phyloP scores from a whole-genome alignment of 192 early-diverging fungal genomes.

The Podila epicladia region DNA sequence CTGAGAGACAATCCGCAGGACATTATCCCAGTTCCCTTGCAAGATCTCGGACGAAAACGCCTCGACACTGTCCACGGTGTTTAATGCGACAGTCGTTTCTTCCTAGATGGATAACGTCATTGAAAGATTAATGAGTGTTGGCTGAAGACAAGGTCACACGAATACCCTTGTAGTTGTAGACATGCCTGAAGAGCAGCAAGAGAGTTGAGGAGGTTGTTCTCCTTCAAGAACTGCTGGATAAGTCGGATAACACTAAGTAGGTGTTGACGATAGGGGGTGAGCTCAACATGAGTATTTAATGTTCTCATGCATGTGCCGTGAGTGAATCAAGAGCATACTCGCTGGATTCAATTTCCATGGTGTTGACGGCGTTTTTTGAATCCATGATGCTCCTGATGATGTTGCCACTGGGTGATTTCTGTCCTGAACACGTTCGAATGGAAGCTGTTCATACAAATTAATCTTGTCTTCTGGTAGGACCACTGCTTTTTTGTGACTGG shows the following conservation, averaged over 20 bases:
- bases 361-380: slow-evolving; percentile 21
- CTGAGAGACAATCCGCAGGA: slow-evolving; percentile 76
- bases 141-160: too few relatives aligned
- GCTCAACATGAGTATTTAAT: not conserved
- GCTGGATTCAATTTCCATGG: slow-evolving; percentile 68
- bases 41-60: slow-evolving; percentile 78
- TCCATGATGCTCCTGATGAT: not conserved
- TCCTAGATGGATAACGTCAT: slow-evolving; percentile 55
- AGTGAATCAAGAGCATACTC: slow-evolving; percentile 54
- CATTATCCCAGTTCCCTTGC: slow-evolving; percentile 88
- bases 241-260: slow-evolving; percentile 82
- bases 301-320: too few relatives aligned
- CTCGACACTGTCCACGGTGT: slow-evolving; percentile 87
- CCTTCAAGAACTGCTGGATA: slow-evolving; percentile 93
- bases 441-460: too few relatives aligned
- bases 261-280: not conserved
- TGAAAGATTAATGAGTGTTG: too few relatives aligned
- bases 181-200: slow-evolving; percentile 78
- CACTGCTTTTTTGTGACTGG: too few relatives aligned
- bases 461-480: too few relatives aligned
- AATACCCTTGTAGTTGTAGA: too few relatives aligned
- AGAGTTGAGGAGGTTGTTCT: slow-evolving; percentile 86
- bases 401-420: not conserved
- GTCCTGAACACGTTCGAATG: not conserved
- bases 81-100: slow-evolving; percentile 81